Base-by-base conservation (phyloP, 1,284 basidiomycete species). In the Prillingera fragicola region DNA sequence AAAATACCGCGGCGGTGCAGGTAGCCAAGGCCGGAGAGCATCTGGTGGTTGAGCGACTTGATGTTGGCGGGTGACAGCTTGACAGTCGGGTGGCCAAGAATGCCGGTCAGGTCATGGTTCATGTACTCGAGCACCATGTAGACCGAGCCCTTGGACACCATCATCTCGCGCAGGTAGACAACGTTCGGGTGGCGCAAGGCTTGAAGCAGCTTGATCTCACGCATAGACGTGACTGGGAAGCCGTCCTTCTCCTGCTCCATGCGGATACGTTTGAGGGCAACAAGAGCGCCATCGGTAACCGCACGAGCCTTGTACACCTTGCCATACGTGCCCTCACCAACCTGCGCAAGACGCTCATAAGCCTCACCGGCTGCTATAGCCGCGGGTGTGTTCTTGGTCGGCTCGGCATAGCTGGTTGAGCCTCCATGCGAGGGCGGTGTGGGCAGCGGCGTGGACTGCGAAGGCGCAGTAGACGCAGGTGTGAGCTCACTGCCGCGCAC, bases 91-190 rank as follows among this genome's bases (percentile, higher is more conserved):
- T 97, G 92, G 1, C 89, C 87, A 12, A 99, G 77, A 41, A 98
- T 79, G 3, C 96, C 96, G 3, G 91, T 96, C 40, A 99, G 77
- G 65, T 99, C 95, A 69, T 98, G 94, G 63, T 98, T 91, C 87
- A 97, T 91, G 70, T 99, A 99, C 70, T 98, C 92, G 63, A 98
- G 91, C 22, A 99, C 94, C 92, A 98, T 98, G 72, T 92, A 96
- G 17, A 96, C 89, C 32, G 87, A 86, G 43, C 89, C 89, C 57
- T 87, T 87, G 0, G 90, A 89, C 1, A 97, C 91, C 84, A 99
- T 91, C 88, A 99, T 98, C 72, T 99, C 96, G 54, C 86, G 82
- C 39, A 99, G 73, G 29, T 80, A 80, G 24, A 99, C 82, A 22
- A 99, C 80, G 62, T 98, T 98, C 31, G 79, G 78, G 68, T 99